A percentile compares a stretch with the other conserved stretches of the same genome.
phyloP scores from a whole-genome alignment of 2,329 filamentous ascomycete genomes.

The Thelonectria olida region DNA sequence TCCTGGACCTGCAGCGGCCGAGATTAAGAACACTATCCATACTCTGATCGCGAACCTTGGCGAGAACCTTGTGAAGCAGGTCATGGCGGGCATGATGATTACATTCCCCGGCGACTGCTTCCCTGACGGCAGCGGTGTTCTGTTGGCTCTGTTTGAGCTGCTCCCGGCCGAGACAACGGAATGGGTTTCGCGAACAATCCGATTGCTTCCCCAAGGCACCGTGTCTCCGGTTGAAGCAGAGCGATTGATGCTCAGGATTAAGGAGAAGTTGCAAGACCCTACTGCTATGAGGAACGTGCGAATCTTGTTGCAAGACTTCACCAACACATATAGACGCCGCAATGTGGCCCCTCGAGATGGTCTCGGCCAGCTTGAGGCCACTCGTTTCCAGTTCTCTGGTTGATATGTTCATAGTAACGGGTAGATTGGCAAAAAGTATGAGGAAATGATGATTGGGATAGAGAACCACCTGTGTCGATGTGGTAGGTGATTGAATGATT shows the following conservation, averaged over 20 bases:
- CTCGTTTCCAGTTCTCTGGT: slow-evolving; percentile 81
- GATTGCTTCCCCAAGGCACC: slow-evolving; percentile 83
- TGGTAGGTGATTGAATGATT: not conserved
- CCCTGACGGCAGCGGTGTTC: slow-evolving; percentile 90
- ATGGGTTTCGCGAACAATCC: slow-evolving; percentile 87
- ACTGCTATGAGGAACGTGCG: slow-evolving; percentile 79
- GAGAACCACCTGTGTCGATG: slow-evolving; percentile 9
- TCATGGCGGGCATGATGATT: slow-evolving; percentile 99
- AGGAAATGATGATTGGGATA: slow-evolving; percentile 13
- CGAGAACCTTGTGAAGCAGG: slow-evolving; percentile 82
- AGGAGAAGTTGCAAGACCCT: slow-evolving; percentile 74
- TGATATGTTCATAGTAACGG: slow-evolving; percentile 31
- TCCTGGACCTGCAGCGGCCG: slow-evolving; percentile 68
- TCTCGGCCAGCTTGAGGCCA: slow-evolving; percentile 85
- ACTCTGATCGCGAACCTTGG: slow-evolving; percentile 76
- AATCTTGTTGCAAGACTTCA: slow-evolving; percentile 92
- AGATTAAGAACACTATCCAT: slow-evolving; percentile 78
- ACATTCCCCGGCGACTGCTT: slow-evolving; percentile 97
- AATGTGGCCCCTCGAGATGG: slow-evolving; percentile 97
- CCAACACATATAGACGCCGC: slow-evolving; percentile 89
- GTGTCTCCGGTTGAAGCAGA: slow-evolving; percentile 83
- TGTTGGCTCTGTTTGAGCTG: slow-evolving; percentile 88
- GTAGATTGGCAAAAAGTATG: slow-evolving; percentile 3
- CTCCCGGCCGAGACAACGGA: slow-evolving; percentile 79
- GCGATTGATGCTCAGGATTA: slow-evolving; percentile 81